These are phyloP conservation scores for Myxozyma lipomycoides DNA, from an alignment of 805 yeast genomes.

Conservation along the genomic window DNA sequence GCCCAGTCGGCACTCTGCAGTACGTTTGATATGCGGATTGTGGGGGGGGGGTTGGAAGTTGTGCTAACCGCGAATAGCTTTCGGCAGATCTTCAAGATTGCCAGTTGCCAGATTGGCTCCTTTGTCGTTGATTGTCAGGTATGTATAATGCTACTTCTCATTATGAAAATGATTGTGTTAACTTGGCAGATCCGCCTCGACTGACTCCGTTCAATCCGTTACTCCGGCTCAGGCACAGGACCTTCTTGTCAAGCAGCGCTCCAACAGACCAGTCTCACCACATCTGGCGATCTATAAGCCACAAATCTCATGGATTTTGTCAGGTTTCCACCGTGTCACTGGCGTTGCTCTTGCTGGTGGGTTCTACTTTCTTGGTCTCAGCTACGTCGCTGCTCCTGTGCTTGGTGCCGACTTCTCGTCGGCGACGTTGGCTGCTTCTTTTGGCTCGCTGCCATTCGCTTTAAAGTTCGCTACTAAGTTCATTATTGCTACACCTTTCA, in stretches of 20 bases:
- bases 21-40: not conserved
- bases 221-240: conserved; percentile 61
- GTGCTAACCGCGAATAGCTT: conserved; percentile 4
- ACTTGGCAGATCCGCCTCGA: not conserved
- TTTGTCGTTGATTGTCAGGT: not conserved
- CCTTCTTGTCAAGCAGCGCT: conserved; percentile 75
- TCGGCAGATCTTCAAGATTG: conserved; percentile 6
- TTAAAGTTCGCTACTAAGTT: conserved; percentile 65
- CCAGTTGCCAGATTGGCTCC: conserved; percentile 1
- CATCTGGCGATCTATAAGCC: conserved; percentile 87
- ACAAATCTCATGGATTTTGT: conserved; percentile 78
- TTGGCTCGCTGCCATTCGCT: conserved; percentile 61
- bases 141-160: not conserved
- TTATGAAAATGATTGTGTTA: not conserved
- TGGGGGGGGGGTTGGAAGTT: conserved; percentile 1
- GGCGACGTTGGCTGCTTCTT: conserved; percentile 49
- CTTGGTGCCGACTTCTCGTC: conserved; percentile 56
- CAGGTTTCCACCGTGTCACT: conserved; percentile 79
- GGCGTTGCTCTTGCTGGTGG: conserved; percentile 71
- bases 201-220: conserved; percentile 41
- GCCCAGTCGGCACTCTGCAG: conserved; percentile 10
- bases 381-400: conserved; percentile 67
- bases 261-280: conserved; percentile 85
- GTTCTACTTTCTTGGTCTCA: conserved; percentile 71
- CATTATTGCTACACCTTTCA: conserved; percentile 73